Conservation (phyloP, 2,329 filamentous ascomycete genomes). For the Corynespora cassiicola region DNA sequence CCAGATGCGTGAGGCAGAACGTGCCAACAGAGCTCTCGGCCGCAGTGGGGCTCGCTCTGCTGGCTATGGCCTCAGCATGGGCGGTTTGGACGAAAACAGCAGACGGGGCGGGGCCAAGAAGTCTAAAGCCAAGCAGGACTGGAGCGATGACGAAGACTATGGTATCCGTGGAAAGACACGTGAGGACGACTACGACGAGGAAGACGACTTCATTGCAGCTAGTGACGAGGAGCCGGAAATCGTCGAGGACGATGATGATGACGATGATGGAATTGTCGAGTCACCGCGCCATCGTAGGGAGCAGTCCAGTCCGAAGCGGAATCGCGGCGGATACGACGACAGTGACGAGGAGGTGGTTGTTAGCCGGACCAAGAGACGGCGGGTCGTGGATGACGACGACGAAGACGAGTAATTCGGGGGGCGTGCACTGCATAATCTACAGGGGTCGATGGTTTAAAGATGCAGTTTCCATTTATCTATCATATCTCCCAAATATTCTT, state of each 20-base stretch:
- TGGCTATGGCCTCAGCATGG: conserved; percentile 66
- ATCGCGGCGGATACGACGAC: conserved; percentile 35
- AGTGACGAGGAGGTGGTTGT: conserved; percentile 42
- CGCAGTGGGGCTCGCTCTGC: conserved; percentile 59
- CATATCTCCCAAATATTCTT: no score
- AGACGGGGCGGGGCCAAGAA: conserved; percentile 34
- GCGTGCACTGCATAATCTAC: no score
- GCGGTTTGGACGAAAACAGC: conserved; percentile 63
- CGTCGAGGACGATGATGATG: conserved; percentile 64
- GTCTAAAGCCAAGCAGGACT: conserved; percentile 49
- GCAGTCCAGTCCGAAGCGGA: conserved; percentile 48
- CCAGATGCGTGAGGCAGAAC: conserved; percentile 68
- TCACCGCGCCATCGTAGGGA: conserved; percentile 33
- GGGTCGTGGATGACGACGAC: conserved; percentile 56
- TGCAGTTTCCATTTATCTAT: no score
- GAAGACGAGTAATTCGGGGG: no score
- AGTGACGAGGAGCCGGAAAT: conserved; percentile 75
- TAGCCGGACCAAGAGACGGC: conserved; percentile 47
- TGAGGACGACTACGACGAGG: conserved; percentile 79
- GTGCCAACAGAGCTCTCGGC: conserved; percentile 56
- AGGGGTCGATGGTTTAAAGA: no score
- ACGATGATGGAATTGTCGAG: conserved; percentile 55
- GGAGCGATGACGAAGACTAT: conserved; percentile 79
- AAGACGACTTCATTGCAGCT: conserved; percentile 78
- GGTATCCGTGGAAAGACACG: conserved; percentile 63